phyloP scores from a whole-genome alignment of 768 basidiomycete genomes.

The Cyathus striatus region DNA sequence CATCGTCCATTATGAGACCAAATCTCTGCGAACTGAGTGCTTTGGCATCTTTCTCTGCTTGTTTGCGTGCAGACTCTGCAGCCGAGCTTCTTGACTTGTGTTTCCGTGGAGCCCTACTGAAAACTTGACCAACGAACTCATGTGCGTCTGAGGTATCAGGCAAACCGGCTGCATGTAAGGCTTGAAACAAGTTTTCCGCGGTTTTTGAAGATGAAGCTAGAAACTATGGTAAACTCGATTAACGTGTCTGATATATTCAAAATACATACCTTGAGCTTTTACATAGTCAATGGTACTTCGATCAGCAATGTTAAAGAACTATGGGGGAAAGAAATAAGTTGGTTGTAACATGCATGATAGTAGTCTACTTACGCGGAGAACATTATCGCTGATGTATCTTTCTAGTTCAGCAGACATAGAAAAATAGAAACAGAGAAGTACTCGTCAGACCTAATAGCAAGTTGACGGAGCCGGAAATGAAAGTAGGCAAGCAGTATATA shows the following conservation, averaged over 20 bases:
- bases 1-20: constrained; percentile 81
- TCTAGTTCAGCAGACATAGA: constrained; percentile 61
- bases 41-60: constrained; percentile 73
- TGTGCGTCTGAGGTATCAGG: constrained; percentile 79
- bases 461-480: constrained; percentile 5
- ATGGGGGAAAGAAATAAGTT: neutral
- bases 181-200: constrained; percentile 69
- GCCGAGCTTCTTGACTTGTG: constrained; percentile 58
- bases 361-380: constrained; percentile 48
- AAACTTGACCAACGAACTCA: constrained; percentile 75
- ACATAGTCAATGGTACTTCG: constrained; percentile 83
- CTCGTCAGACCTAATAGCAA: neutral
- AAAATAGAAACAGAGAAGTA: constrained; percentile 1
- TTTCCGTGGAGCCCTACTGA: constrained; percentile 71
- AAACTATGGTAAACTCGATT: too few relatives aligned
- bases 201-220: constrained; percentile 81
- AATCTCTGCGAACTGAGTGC: constrained; percentile 69
- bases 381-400: constrained; percentile 76
- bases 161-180: constrained; percentile 73
- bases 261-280: constrained; percentile 67
- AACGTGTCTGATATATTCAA: too few relatives aligned
- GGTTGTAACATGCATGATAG: constrained; percentile 1
- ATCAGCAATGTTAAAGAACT: constrained; percentile 86
- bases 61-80: constrained; percentile 44
- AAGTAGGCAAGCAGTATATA: constrained; percentile 7